Evolutionary conservation across 345 rosid genomes (phyloP).

Genomic region (Jatropha curcas): DNA sequence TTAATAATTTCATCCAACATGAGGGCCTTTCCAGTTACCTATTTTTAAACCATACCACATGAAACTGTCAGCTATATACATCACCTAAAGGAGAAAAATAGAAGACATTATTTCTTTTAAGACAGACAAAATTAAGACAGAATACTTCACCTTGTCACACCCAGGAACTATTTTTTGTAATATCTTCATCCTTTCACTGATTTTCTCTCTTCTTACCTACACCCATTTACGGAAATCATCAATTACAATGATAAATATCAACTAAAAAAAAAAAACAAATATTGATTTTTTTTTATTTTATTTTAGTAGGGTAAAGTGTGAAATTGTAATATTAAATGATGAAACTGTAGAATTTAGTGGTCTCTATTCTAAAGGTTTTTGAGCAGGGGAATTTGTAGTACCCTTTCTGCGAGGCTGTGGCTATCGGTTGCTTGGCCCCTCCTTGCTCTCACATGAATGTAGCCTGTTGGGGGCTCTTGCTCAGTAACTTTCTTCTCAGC

Average conservation of each 20-base stretch:
- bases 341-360: too few species aligned
- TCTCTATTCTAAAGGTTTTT: background rate
- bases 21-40: constrained; percentile 82
- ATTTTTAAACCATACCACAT: constrained; percentile 37
- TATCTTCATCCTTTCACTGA: constrained; percentile 68
- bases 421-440: constrained; percentile 84
- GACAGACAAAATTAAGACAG: constrained; percentile 16
- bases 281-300: background rate
- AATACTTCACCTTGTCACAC: constrained; percentile 60
- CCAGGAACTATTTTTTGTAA: constrained; percentile 76
- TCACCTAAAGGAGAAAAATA: background rate
- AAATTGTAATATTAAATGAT: background rate
- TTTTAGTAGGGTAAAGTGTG: constrained; percentile 14
- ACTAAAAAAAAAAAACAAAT: background rate
- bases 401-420: constrained; percentile 85
- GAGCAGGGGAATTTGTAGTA: constrained; percentile 16
- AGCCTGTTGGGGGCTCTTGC: constrained; percentile 54
- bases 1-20: constrained; percentile 87
- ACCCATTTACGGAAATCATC: constrained; percentile 11
- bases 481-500: constrained; percentile 33
- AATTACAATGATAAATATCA: background rate
- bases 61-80: constrained; percentile 26
- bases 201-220: constrained; percentile 76
- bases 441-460: constrained; percentile 83
- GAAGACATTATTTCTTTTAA: background rate